phyloP scores from a whole-genome alignment of 352 stramenopile genomes.

The Phytophthora kernoviae region DNA sequence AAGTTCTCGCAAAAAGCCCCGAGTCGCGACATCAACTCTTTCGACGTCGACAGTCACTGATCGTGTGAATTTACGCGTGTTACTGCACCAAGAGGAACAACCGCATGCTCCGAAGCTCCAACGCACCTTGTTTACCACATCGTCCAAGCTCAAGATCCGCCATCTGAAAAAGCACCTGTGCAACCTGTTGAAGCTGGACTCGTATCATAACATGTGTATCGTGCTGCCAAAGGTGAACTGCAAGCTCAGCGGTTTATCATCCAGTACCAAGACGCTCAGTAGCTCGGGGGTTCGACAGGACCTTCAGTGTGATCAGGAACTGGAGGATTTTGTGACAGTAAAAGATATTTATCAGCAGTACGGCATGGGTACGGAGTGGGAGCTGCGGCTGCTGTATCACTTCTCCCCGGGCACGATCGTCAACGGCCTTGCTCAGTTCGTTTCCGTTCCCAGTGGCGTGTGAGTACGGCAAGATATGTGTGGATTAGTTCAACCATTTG shows the following conservation, averaged over 20 bases:
- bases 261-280: constrained; percentile 12
- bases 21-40: constrained; percentile 4
- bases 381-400: constrained; percentile 77
- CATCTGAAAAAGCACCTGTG: constrained; percentile 77
- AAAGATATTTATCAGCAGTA: constrained; percentile 88
- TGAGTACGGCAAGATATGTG: constrained; percentile 4
- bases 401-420: constrained; percentile 75
- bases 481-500: constrained; percentile 9
- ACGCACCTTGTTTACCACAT: constrained; percentile 66
- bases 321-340: constrained; percentile 72
- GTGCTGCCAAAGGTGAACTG: constrained; percentile 64
- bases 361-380: constrained; percentile 65
- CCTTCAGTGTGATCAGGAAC: constrained; percentile 74
- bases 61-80: constrained; percentile 65
- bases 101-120: constrained; percentile 37
- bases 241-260: constrained; percentile 48
- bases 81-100: constrained; percentile 61
- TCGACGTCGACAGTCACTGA: constrained; percentile 16
- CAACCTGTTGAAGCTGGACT: constrained; percentile 51
- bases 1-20: constrained; percentile 37
- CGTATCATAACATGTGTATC: constrained; percentile 56
- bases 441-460: constrained; percentile 24
- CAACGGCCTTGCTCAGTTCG: constrained; percentile 70
- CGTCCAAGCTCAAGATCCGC: constrained; percentile 66
- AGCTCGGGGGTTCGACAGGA: constrained; percentile 56